phyloP scores from a whole-genome alignment of 1,139 yeast species.

The Pichia inconspicua region DNA sequence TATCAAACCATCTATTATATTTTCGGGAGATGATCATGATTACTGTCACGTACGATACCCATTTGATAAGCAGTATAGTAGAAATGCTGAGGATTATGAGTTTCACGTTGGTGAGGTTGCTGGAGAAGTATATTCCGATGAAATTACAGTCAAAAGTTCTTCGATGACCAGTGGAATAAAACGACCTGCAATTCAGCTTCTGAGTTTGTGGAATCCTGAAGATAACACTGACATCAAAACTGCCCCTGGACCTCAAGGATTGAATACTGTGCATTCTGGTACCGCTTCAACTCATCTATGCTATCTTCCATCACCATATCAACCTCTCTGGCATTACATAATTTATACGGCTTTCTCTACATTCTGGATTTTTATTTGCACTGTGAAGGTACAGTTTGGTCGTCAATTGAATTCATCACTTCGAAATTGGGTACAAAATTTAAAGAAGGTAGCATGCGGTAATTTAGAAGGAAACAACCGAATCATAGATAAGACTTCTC shows the following conservation, averaged over 20 bases:
- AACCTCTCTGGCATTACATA: conserved; percentile 39
- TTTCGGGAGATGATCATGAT: conserved; percentile 96
- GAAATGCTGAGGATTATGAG: conserved; percentile 6
- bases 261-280: conserved; percentile 19
- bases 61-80: conserved; percentile 20
- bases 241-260: conserved; percentile 12
- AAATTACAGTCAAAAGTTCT: conserved; percentile 78
- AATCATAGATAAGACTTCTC: too few relatives aligned
- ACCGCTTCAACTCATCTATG: conserved; percentile 52
- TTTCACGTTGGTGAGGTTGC: conserved; percentile 22
- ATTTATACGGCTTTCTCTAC: conserved; percentile 16
- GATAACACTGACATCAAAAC: conserved; percentile 17
- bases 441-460: neutral
- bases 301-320: conserved; percentile 63
- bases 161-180: conserved; percentile 90
- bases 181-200: conserved; percentile 76
- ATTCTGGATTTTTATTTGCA: conserved; percentile 17
- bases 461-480: too few relatives aligned
- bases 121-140: conserved; percentile 42
- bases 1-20: conserved; percentile 58
- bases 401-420: conserved; percentile 1
- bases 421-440: neutral
- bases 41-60: conserved; percentile 73
- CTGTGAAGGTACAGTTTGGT: conserved; percentile 9
- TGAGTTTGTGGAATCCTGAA: conserved; percentile 55